Conservation (phyloP, 257 asterid species). For the Nicotiana knightiana region DNA sequence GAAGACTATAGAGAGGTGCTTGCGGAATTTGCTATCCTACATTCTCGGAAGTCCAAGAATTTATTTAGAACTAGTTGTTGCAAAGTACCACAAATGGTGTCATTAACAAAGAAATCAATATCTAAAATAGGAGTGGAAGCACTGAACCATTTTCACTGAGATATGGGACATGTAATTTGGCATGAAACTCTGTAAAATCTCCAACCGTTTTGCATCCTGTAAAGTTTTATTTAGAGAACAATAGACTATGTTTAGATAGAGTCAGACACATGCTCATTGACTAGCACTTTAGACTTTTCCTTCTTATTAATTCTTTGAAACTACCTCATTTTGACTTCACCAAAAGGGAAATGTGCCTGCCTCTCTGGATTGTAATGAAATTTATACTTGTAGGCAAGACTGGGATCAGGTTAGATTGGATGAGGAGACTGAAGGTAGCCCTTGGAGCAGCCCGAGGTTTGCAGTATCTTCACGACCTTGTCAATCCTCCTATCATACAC, state of each 20-base stretch:
- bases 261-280: not conserved
- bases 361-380: not conserved
- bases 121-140: not conserved
- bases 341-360: not conserved
- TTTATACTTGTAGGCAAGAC: constrained; percentile 46
- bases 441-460: constrained; percentile 83
- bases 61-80: not conserved
- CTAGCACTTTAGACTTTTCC: not conserved
- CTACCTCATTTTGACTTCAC: not conserved
- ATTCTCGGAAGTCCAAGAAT: not conserved
- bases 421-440: constrained; percentile 67
- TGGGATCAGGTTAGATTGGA: constrained; percentile 85
- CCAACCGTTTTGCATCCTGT: not conserved
- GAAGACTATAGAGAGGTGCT: not conserved
- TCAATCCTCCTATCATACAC: constrained; percentile 89
- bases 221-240: not conserved
- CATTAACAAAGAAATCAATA: not conserved
- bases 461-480: constrained; percentile 86
- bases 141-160: not conserved
- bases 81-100: not conserved
- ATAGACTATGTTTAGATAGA: too few species aligned
- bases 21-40: not conserved
- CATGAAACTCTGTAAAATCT: too few species aligned
- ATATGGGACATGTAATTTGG: too few species aligned
- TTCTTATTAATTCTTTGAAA: not conserved